Conservation (phyloP, 2,329 filamentous ascomycete species). For the Penicillium sp. region DNA sequence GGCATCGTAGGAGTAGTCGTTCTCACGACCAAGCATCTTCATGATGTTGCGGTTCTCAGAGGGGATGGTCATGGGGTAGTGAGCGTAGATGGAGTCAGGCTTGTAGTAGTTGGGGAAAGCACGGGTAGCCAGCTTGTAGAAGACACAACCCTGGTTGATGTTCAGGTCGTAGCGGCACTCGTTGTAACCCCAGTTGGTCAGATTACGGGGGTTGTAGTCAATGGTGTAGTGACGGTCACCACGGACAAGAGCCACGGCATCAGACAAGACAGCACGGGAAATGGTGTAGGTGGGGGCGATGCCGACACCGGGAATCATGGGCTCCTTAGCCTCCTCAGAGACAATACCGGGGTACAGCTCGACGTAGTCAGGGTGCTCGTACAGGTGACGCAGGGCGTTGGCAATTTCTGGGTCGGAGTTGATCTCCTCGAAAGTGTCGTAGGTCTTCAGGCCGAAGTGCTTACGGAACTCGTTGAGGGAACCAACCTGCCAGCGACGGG, state of each 20-base stretch:
- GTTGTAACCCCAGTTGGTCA: constrained; percentile 83
- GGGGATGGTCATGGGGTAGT: constrained; percentile 72
- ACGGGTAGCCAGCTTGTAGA: constrained; percentile 79
- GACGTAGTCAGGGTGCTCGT: constrained; percentile 73
- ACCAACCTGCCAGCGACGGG: constrained; percentile 73
- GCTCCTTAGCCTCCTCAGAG: constrained; percentile 71
- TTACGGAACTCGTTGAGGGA: constrained; percentile 83
- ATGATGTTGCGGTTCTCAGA: constrained; percentile 71
- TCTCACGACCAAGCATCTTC: constrained; percentile 63
- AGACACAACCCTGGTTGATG: constrained; percentile 77
- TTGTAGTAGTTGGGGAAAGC: constrained; percentile 81
- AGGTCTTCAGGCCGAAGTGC: constrained; percentile 74
- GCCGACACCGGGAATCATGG: constrained; percentile 72
- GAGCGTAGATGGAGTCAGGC: constrained; percentile 75
- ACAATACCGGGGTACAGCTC: constrained; percentile 80
- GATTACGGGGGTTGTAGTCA: constrained; percentile 71
- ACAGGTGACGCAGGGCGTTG: constrained; percentile 62
- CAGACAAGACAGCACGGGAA: constrained; percentile 72
- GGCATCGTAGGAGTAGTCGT: constrained; percentile 68
- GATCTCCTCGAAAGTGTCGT: constrained; percentile 79
- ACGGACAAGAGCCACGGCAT: constrained; percentile 75
- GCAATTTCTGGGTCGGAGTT: constrained; percentile 74
- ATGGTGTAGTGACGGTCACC: constrained; percentile 76
- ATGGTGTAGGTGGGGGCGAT: constrained; percentile 76
- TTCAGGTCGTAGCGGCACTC: constrained; percentile 71